phyloP scores from a whole-genome alignment of 2,329 filamentous ascomycete species.

The Cytospora paraplurivora region DNA sequence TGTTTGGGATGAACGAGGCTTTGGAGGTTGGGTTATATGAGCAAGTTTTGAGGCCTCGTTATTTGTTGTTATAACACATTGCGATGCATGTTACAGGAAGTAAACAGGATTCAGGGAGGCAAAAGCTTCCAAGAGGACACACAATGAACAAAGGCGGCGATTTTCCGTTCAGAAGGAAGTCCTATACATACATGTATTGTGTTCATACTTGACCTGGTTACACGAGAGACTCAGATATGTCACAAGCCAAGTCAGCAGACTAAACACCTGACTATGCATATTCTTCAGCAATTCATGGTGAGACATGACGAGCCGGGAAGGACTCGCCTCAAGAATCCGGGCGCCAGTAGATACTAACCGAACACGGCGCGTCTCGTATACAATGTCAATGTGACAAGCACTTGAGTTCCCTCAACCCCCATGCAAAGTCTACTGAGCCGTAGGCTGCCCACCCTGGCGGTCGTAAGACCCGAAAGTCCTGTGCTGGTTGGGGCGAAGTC shows the following conservation, averaged over 20 bases:
- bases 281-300: neutral
- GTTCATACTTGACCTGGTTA: slow-evolving; percentile 9
- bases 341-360: neutral
- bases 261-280: slow-evolving; percentile 22
- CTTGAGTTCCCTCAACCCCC: neutral
- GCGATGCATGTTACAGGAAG: neutral
- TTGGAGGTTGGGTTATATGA: neutral
- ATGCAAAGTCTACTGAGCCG: neutral
- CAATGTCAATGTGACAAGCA: no score
- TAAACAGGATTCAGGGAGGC: neutral
- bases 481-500: neutral
- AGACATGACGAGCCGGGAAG: neutral
- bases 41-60: neutral
- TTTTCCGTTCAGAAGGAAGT: neutral
- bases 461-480: neutral
- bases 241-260: slow-evolving; percentile 13
- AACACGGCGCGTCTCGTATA: no score
- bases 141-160: neutral
- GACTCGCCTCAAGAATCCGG: neutral
- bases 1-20: neutral
- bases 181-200: neutral
- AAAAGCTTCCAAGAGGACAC: neutral
- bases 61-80: neutral
- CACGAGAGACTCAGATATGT: slow-evolving; percentile 17
- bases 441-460: neutral